A percentile compares a stretch with the other conserved stretches of the same genome.
Conservation (phyloP, 2,329 filamentous ascomycete species). For the Cladosporium oxysporum region DNA sequence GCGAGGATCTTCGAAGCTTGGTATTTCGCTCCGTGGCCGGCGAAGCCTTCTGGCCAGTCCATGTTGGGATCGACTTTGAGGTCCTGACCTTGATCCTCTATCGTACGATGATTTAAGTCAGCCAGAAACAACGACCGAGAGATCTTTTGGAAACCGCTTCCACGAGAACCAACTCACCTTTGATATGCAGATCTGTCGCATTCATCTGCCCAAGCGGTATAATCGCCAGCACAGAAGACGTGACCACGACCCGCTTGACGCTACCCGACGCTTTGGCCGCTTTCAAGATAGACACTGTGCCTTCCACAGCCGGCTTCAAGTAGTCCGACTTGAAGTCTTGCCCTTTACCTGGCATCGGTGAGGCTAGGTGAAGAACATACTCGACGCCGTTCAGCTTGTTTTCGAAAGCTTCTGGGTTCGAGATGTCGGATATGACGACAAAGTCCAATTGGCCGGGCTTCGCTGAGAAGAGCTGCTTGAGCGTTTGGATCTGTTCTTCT, state of each 20-base stretch:
- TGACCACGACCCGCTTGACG: slow-evolving; percentile 35
- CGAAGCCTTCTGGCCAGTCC: slow-evolving; percentile 18
- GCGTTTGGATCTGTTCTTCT: slow-evolving; percentile 17
- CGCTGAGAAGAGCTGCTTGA: neutral
- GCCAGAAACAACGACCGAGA: neutral
- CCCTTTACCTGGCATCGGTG: slow-evolving; percentile 30
- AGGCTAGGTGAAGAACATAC: slow-evolving; percentile 36
- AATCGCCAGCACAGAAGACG: slow-evolving; percentile 27
- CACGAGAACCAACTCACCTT: neutral
- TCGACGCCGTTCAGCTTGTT: slow-evolving; percentile 28
- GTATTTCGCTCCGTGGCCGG: slow-evolving; percentile 27
- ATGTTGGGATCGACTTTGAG: neutral
- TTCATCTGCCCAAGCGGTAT: slow-evolving; percentile 23
- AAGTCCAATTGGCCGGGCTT: slow-evolving; percentile 22
- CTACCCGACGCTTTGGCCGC: slow-evolving; percentile 28
- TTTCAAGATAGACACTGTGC: slow-evolving; percentile 29
- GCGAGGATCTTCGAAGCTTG: slow-evolving; percentile 31
- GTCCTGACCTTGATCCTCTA: neutral
- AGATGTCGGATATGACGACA: slow-evolving; percentile 25
- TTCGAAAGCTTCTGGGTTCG: slow-evolving; percentile 23
- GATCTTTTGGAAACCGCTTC: neutral
- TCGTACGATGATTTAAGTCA: neutral
- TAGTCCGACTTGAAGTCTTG: slow-evolving; percentile 28
- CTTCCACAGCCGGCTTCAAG: slow-evolving; percentile 33
- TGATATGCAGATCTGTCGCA: neutral